phyloP scores from a whole-genome alignment of 805 yeast genomes.

The Debaryomyces prosopidis region DNA sequence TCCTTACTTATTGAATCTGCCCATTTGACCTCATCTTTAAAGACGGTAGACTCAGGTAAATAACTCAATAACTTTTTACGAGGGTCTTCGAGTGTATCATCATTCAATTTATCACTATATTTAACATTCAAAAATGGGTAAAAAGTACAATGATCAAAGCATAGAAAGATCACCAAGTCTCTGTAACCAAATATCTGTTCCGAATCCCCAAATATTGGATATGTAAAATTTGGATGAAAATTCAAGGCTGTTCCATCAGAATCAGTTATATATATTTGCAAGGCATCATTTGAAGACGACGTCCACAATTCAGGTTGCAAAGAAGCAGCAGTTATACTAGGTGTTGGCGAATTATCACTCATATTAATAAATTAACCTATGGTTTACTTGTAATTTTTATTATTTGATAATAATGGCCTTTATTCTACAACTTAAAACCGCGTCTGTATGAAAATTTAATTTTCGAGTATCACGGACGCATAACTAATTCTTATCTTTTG shows the following conservation, averaged over 20 bases:
- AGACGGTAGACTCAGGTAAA: constrained; percentile 61
- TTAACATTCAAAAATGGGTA: constrained; percentile 68
- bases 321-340: constrained; percentile 16
- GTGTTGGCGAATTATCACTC: constrained; percentile 1
- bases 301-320: constrained; percentile 77
- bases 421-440: no score
- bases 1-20: constrained; percentile 53
- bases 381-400: no score
- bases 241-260: constrained; percentile 53
- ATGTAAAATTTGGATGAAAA: constrained; percentile 81
- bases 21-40: constrained; percentile 72
- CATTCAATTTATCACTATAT: constrained; percentile 52
- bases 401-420: no score
- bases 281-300: constrained; percentile 64
- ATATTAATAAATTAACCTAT: not conserved
- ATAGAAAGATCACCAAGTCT: constrained; percentile 60
- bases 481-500: no score
- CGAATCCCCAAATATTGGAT: constrained; percentile 90
- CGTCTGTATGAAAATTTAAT: no score
- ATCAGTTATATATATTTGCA: constrained; percentile 57
- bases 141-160: constrained; percentile 74
- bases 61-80: constrained; percentile 51
- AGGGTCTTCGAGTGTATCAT: constrained; percentile 60
- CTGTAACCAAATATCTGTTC: constrained; percentile 87
- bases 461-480: no score